phyloP scores from a whole-genome alignment of 306 rosid genomes.

The Pueraria montana region DNA sequence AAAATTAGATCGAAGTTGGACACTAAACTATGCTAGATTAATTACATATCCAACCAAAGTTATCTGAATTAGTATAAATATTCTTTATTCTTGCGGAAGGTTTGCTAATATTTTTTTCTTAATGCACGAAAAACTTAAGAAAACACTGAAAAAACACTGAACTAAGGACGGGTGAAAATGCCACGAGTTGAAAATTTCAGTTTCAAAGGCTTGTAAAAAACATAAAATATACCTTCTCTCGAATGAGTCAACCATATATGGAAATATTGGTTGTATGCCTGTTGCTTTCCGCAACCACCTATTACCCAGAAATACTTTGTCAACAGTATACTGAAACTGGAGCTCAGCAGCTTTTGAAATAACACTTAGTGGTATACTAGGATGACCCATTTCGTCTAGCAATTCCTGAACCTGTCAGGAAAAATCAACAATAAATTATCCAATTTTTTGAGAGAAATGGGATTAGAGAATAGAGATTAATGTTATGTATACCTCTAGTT shows the following conservation, averaged over 20 bases:
- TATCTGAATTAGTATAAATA: slow-evolving; percentile 18
- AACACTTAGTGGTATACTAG: slow-evolving; percentile 91
- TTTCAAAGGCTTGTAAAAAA: slow-evolving; percentile 7
- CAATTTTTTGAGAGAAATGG: slow-evolving; percentile 34
- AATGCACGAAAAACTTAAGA: slow-evolving; percentile 30
- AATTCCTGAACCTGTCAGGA: slow-evolving; percentile 86
- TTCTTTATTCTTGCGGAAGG: slow-evolving; percentile 2
- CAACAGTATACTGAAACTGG: slow-evolving; percentile 88
- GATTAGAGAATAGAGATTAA: slow-evolving; percentile 7
- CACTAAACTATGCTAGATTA: background rate
- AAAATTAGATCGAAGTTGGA: too few relatives aligned
- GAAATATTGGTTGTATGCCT: slow-evolving; percentile 96
- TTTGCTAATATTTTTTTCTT: slow-evolving; percentile 15
- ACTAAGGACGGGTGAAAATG: slow-evolving; percentile 21
- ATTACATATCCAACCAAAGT: slow-evolving; percentile 4
- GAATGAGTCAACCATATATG: slow-evolving; percentile 94
- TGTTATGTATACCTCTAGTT: background rate
- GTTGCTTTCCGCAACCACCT: slow-evolving; percentile 95
- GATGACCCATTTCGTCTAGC: slow-evolving; percentile 90
- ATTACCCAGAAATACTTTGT: slow-evolving; percentile 85
- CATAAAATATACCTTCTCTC: slow-evolving; percentile 79
- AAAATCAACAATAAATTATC: slow-evolving; percentile 7
- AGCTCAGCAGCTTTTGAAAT: slow-evolving; percentile 94
- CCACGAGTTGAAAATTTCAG: slow-evolving; percentile 21
- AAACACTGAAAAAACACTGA: slow-evolving; percentile 11